Conservation (phyloP, 495 filamentous ascomycete species). For the Aspergillus biplanus region DNA sequence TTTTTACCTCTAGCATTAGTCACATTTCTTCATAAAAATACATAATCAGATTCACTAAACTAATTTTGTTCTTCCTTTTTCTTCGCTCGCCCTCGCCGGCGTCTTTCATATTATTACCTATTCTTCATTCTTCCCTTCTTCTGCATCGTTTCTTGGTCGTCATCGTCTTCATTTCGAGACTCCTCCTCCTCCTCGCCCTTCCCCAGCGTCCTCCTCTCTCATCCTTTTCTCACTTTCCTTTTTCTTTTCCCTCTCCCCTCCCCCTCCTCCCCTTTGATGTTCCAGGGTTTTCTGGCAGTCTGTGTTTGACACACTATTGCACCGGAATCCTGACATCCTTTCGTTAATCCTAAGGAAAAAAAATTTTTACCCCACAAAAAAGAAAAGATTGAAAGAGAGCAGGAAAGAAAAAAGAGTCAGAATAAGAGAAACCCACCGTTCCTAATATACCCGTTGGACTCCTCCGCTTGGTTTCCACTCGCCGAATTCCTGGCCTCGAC, state of each 20-base stretch:
- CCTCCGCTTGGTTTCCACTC: constrained; percentile 14
- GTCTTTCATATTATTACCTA: constrained; percentile 25
- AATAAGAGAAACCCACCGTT: constrained; percentile 19
- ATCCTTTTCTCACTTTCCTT: constrained; percentile 21
- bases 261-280: constrained; percentile 35
- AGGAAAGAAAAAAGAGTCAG: constrained; percentile 14
- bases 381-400: constrained; percentile 12
- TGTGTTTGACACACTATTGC: constrained; percentile 59
- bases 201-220: constrained; percentile 5
- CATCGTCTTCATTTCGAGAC: background rate
- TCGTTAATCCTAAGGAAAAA: constrained; percentile 32
- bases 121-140: constrained; percentile 16
- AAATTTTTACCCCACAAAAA: constrained; percentile 19
- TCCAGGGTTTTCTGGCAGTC: constrained; percentile 36
- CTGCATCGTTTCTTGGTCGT: background rate
- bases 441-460: constrained; percentile 23
- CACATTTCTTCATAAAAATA: background rate
- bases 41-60: background rate
- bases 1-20: background rate
- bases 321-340: constrained; percentile 42
- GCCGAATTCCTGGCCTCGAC: constrained; percentile 16
- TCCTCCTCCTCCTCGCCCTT: constrained; percentile 11
- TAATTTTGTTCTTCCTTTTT: constrained; percentile 9
- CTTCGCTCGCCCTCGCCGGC: constrained; percentile 29
- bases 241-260: constrained; percentile 31